Evolutionary conservation across 1,284 basidiomycete species (phyloP), one percentile per base, ranked within the genome.

Genomic region (Sanguinoderma infundibulare): DNA sequence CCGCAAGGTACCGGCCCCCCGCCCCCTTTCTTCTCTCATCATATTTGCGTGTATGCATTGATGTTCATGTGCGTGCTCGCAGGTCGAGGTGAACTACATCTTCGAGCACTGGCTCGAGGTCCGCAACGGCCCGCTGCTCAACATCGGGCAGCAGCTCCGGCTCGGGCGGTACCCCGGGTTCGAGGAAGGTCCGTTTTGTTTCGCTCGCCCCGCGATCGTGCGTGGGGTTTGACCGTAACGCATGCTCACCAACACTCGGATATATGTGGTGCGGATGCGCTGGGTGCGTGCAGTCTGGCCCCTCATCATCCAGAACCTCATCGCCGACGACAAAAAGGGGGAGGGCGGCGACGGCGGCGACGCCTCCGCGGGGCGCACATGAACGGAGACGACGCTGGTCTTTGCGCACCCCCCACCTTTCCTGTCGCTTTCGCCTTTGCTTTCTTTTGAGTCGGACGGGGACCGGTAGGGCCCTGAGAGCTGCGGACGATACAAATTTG

Each of bases 131-230:
- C 84, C 89, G 22, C 94, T 96, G 92, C 86, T 85, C 66, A 85
- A 84, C 62, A 90, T 96, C 32, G 95, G 92, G 90, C 83, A 87
- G 61, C 89, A 94, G 74, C 92, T 95, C 52, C 80, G 93, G 55
- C 81, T 84, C 54, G 93, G 93, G 44, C 81, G 89, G 52, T 91
- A 94, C 71, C 90, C 91, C 32, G 93, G 93, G 1, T 95, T 95
- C 69, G 89, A 91, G 75, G 88, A 91, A 82, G 88, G 89, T 88
- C 32, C 20, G 77, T 69, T 5, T 32, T 28, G 5, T 49, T 15
- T 15, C 20, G n/a, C n/a, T n/a, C n/a, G n/a, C n/a, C n/a, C n/a
- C n/a, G n/a, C 3, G 22, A 34, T 32, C 24, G 7, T 44, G 22
- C 3, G 5, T 12, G 5, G 8, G 40, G n/a, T 38, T 15, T 38